phyloP scores from a whole-genome alignment of 164 flowering plant species.

The Vitis cinerea region DNA sequence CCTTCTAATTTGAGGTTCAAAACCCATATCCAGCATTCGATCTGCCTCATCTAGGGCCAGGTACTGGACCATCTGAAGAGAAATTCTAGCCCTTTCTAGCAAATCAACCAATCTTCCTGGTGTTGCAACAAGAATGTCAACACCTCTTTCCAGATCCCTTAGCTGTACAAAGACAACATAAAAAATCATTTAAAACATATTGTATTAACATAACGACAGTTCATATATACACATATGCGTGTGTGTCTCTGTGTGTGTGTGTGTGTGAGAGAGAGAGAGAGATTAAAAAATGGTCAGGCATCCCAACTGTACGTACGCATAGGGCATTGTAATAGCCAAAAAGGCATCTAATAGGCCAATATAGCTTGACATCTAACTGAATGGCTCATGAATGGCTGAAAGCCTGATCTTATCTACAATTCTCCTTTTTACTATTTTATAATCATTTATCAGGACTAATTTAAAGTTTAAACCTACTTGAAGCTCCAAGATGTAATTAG shows the following conservation, averaged over 20 bases:
- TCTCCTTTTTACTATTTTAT: no score
- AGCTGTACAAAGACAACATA: background rate
- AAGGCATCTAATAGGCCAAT: background rate
- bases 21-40: constrained; percentile 18
- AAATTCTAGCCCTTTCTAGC: constrained; percentile 5
- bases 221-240: background rate
- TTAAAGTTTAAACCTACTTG: no score
- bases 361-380: no score
- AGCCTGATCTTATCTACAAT: no score
- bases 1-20: constrained; percentile 14
- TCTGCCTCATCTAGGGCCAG: constrained; percentile 13
- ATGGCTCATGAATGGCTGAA: no score
- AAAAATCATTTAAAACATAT: background rate
- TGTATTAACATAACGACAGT: background rate
- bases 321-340: background rate
- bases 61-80: background rate
- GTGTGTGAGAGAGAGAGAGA: no score
- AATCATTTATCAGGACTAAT: no score
- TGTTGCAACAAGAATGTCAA: constrained; percentile 11
- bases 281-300: background rate
- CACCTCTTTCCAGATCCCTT: constrained; percentile 6
- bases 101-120: constrained; percentile 6
- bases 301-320: background rate
- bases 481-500: no score
- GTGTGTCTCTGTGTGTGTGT: no score